Conservation (phyloP, 768 basidiomycete species). For the Piloderma croceum region DNA sequence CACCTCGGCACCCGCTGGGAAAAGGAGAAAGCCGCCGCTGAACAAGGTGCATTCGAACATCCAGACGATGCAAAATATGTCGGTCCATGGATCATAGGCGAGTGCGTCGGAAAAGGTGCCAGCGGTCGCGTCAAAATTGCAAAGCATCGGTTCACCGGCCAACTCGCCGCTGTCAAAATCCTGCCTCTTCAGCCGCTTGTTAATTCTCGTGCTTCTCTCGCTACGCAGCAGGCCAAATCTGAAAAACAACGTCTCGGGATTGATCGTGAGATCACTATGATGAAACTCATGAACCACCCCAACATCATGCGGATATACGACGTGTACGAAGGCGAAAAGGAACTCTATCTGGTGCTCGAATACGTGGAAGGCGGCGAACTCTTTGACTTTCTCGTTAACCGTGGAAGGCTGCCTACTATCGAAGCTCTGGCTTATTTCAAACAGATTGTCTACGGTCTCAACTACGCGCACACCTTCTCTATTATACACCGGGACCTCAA, state of each 20-base stretch:
- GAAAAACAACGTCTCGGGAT: conserved; percentile 83
- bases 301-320: conserved; percentile 95
- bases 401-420: conserved; percentile 68
- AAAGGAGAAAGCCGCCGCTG: conserved; percentile 81
- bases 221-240: conserved; percentile 61
- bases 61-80: conserved; percentile 81
- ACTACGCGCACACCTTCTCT: conserved; percentile 96
- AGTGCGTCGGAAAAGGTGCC: conserved; percentile 90
- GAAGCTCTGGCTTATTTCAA: conserved; percentile 92
- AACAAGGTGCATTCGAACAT: conserved; percentile 66
- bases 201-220: conserved; percentile 63
- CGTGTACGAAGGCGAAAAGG: conserved; percentile 88
- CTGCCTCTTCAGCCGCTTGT: conserved; percentile 78
- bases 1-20: conserved; percentile 80
- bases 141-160: conserved; percentile 75
- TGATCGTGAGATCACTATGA: conserved; percentile 94
- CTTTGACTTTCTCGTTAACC: conserved; percentile 92
- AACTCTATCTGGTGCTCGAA: conserved; percentile 90
- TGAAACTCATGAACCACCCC: conserved; percentile 98
- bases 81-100: conserved; percentile 90
- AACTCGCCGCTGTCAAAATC: conserved; percentile 95
- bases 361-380: conserved; percentile 95
- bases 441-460: conserved; percentile 91
- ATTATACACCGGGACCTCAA: conserved; percentile 98
- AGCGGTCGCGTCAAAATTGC: conserved; percentile 95